Percentiles rank a stretch among this genome's conserved stretches.
Conservation (phyloP, 1,284 basidiomycete species). For the Farysia itapuensis region DNA sequence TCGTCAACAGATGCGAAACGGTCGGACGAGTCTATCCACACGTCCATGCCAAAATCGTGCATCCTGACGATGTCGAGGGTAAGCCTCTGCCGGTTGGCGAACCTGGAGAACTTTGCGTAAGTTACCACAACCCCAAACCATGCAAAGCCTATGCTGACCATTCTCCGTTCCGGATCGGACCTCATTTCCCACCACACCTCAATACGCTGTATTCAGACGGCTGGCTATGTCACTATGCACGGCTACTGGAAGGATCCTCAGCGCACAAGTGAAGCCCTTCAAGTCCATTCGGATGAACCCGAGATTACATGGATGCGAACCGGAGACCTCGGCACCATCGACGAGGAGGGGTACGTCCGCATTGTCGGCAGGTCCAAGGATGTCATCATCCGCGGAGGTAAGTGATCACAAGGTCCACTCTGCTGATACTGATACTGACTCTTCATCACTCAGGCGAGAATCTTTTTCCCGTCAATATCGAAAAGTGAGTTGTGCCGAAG, state of each 20-base stretch:
- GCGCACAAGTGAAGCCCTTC: conserved; percentile 71
- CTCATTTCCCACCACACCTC: too few relatives aligned
- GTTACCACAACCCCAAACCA: too few relatives aligned
- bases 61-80: conserved; percentile 63
- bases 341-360: conserved; percentile 76
- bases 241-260: conserved; percentile 78
- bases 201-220: conserved; percentile 54
- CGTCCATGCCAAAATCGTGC: conserved; percentile 73
- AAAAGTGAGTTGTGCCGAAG: conserved; percentile 64
- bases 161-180: too few relatives aligned
- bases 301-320: conserved; percentile 78
- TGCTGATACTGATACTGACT: not conserved
- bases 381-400: conserved; percentile 83
- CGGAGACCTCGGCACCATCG: conserved; percentile 79
- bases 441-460: conserved; percentile 22
- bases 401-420: conserved; percentile 67
- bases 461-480: conserved; percentile 80
- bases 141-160: too few relatives aligned
- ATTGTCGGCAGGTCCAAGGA: conserved; percentile 74
- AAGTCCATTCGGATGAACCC: conserved; percentile 61
- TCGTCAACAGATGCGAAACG: conserved; percentile 75
- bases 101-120: conserved; percentile 71
- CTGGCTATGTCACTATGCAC: conserved; percentile 77
- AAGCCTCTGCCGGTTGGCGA: conserved; percentile 46
- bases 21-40: conserved; percentile 76